Evolutionary conservation across 1,284 basidiomycete genomes (phyloP).

Genomic region (Ustilago bromivora): DNA sequence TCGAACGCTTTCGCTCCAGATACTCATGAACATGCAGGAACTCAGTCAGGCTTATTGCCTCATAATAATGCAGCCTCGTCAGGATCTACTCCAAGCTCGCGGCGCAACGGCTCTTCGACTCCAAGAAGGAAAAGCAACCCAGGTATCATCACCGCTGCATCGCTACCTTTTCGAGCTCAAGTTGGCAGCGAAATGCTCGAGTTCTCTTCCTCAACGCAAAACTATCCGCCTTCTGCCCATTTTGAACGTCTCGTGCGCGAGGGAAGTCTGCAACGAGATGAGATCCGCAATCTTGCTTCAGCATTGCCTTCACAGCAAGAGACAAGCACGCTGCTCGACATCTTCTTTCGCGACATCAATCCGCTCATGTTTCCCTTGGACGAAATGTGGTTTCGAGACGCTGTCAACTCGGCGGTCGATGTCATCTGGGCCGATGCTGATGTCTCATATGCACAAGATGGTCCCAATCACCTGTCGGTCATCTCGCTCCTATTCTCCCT

Average conservation of each 20-base stretch:
- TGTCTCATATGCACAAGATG: slow-evolving; percentile 15
- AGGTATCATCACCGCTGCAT: slow-evolving; percentile 27
- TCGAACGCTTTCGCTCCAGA: not conserved
- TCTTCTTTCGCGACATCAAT: slow-evolving; percentile 44
- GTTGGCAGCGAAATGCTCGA: slow-evolving; percentile 25
- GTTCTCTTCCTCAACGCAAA: slow-evolving; percentile 25
- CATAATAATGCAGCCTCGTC: not conserved
- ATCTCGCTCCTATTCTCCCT: slow-evolving; percentile 19
- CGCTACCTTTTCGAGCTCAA: slow-evolving; percentile 25
- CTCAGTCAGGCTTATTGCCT: not conserved
- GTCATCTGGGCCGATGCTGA: slow-evolving; percentile 22
- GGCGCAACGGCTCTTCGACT: slow-evolving; percentile 1
- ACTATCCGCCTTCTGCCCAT: slow-evolving; percentile 31
- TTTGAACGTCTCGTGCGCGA: slow-evolving; percentile 30
- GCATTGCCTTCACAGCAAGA: slow-evolving; percentile 13
- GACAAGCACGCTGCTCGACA: slow-evolving; percentile 14
- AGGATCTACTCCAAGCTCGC: not conserved
- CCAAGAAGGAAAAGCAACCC: slow-evolving; percentile 23
- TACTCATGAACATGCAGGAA: not conserved
- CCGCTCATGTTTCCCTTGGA: slow-evolving; percentile 37
- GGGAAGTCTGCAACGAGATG: slow-evolving; percentile 8
- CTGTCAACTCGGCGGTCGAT: slow-evolving; percentile 22
- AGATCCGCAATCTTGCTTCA: slow-evolving; percentile 16
- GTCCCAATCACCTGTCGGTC: slow-evolving; percentile 24
- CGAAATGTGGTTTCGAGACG: slow-evolving; percentile 35